Evolutionary conservation across 1,139 yeast species (phyloP), one percentile per base, ranked within the genome.

Genomic region (Taphrina wiesneri): DNA sequence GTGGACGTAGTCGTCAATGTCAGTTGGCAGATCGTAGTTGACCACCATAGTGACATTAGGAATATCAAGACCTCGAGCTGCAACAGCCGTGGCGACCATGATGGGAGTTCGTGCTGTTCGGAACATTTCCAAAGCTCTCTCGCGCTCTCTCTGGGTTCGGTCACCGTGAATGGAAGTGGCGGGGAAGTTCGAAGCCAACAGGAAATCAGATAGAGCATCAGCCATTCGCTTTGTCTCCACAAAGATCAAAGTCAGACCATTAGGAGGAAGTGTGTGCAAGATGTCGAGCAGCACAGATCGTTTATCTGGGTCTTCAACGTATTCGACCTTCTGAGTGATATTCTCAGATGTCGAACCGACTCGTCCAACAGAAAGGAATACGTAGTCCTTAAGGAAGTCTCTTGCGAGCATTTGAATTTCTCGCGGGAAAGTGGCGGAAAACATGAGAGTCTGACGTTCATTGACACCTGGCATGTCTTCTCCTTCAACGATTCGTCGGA

Each of bases 171-270:
- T 93, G 43, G 99, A 95, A 69, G 98, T 91, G 69, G 99, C 99
- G 70, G 96, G 96, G 85, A 91, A 89, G 70, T 88, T 85, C 80
- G 91, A 93, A 77, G 85, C 85, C 76, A 90, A 86, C 78, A 93
- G 84, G 82, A 86, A 95, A 79, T 92, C 97, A 69, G 97, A 91
- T 77, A 93, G 84, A 75, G 87, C 85, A 78, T 93, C 99, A 69
- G 99, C 99, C 96, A 91, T 90, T 82, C 97, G 88, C 85, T 93
- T 93, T 69, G 99, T 93, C 82, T 93, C 99, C 68, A 96, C 97
- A 78, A 93, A 93, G 74, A 95, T 89, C 76, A 93, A 85, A 67
- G 97, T 90, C 78, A 93, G 85, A 63, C 95, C 96, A 43, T 80
- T 80, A 69, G 80, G 78, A 72, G 87, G 86, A 70, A 87, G 90